These are phyloP conservation scores for Niveomyces coronatus DNA, from an alignment of 2,329 filamentous ascomycete species.

Conservation along the genomic window DNA sequence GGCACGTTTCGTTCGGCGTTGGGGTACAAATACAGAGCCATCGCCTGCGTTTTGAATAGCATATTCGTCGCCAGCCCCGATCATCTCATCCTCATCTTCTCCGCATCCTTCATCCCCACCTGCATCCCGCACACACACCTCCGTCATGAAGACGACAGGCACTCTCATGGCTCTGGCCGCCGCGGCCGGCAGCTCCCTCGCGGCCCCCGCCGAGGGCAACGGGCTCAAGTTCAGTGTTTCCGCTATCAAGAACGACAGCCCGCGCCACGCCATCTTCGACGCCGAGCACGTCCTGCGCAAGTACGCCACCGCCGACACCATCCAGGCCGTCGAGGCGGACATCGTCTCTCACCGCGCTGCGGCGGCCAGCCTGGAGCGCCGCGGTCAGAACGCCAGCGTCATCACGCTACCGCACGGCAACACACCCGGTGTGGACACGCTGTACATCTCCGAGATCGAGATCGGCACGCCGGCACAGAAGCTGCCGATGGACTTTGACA, in stretches of 20 bases:
- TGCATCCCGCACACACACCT: not conserved
- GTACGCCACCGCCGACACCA: not conserved
- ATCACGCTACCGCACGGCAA: conserved; percentile 3
- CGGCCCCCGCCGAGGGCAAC: conserved; percentile 1
- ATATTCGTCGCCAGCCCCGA: not conserved
- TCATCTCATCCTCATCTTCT: not conserved
- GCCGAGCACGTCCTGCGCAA: conserved; percentile 3
- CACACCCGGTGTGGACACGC: conserved; percentile 3
- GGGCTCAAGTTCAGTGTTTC: conserved; percentile 6
- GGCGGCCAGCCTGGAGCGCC: not conserved
- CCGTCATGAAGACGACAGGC: conserved; percentile 4
- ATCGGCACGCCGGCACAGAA: conserved; percentile 30
- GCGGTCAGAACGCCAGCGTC: conserved; percentile 5
- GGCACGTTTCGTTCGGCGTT: too few relatives aligned
- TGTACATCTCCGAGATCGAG: conserved; percentile 15
- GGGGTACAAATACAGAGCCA: too few relatives aligned
- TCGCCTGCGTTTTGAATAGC: not conserved
- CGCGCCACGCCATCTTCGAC: conserved; percentile 2
- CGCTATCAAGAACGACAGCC: conserved; percentile 1
- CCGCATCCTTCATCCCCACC: not conserved
- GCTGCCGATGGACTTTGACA: conserved; percentile 31
- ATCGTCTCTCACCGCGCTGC: conserved; percentile 1
- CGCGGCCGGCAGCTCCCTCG: conserved; percentile 2
- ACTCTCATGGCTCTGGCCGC: conserved; percentile 7
- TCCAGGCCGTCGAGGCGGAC: not conserved